phyloP scores from a whole-genome alignment of 352 stramenopile genomes.

The Globisporangium spinosum region DNA sequence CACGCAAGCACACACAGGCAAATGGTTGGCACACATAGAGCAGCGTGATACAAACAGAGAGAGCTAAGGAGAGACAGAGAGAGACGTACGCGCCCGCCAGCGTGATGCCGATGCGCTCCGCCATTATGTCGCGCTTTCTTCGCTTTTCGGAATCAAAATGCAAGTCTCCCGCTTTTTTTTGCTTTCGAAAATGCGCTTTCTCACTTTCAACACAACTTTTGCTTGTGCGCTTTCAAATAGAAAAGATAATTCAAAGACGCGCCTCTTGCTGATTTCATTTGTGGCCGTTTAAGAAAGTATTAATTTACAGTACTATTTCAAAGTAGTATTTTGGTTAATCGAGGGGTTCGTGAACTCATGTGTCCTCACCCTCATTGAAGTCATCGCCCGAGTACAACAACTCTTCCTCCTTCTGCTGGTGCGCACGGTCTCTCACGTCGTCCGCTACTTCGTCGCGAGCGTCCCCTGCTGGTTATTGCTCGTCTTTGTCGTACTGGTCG shows the following conservation, averaged over 20 bases:
- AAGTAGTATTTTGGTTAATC: no score
- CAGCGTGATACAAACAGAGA: not conserved
- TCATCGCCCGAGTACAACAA: slow-evolving; percentile 31
- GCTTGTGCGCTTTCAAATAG: not conserved
- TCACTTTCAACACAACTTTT: no score
- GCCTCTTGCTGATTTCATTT: not conserved
- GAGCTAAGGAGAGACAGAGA: not conserved
- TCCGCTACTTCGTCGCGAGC: not conserved
- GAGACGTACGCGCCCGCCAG: not conserved
- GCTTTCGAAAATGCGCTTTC: not conserved
- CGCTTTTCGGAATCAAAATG: not conserved
- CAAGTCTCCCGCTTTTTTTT: not conserved
- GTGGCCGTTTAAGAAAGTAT: not conserved
- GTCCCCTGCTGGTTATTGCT: slow-evolving; percentile 17
- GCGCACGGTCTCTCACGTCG: not conserved
- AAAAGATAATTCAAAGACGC: not conserved
- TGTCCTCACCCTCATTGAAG: slow-evolving; percentile 27
- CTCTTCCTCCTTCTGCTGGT: slow-evolving; percentile 11
- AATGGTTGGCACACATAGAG: not conserved
- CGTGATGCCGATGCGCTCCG: not conserved
- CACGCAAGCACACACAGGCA: not conserved
- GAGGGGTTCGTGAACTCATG: not conserved
- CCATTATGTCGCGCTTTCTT: not conserved
- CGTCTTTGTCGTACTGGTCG: slow-evolving; percentile 17
- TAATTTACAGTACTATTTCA: not conserved